Evolutionary conservation across 2,329 filamentous ascomycete genomes (phyloP), one percentile per base, ranked within the genome.

Genomic region (Ophiocordyceps camponoti-rufipedis): DNA sequence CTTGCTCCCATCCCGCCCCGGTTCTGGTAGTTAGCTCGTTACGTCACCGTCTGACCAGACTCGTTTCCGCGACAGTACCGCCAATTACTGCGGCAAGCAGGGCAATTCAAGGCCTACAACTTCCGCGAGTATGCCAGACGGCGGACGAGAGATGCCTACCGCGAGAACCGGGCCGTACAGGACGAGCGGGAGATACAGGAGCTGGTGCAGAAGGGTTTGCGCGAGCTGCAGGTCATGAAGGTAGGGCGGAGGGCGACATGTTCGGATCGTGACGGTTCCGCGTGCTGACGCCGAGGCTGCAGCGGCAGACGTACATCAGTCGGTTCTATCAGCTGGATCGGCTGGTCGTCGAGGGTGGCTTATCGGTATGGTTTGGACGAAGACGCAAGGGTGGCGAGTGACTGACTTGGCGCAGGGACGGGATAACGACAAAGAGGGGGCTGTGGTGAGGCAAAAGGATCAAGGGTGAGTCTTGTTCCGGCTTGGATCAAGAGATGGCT

Each of bases 41-140:
- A 16, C 28, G 28, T 28, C 28, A 31, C 23, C 41, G n/a, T 33
- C 38, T 47, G 32, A 42, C 31, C 12, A 13, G 9, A 12, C 18
- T 23, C 4, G 23, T 23, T 23, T 16, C 4, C 29, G 23, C 33
- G 10, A 14, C 51, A 94, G 88, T 96, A 94, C 66, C 88, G 91
- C 53, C 89, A 89, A 58, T 71, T 98, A 55, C 71, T 96, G 56
- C 83, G 88, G 55, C 83, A 91, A 62, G 80, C 86, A 50, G 72
- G 74, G 50, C 84, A 94, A 58, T 96, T 98, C 64, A 77, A 86
- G 50, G 78, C 83, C 54, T 98, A 96, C 71, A 98, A 96, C 68
- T 98, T 95, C 73, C 79, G 91, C 66, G 89, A 95, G 63, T 98
- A 98, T 65, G 88, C 91, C 45, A 83, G 80, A 65, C 81, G 91